These are phyloP conservation scores for Cryptococcus jaspeensis DNA, from an alignment of 1,284 basidiomycete species.

Conservation along the genomic window DNA sequence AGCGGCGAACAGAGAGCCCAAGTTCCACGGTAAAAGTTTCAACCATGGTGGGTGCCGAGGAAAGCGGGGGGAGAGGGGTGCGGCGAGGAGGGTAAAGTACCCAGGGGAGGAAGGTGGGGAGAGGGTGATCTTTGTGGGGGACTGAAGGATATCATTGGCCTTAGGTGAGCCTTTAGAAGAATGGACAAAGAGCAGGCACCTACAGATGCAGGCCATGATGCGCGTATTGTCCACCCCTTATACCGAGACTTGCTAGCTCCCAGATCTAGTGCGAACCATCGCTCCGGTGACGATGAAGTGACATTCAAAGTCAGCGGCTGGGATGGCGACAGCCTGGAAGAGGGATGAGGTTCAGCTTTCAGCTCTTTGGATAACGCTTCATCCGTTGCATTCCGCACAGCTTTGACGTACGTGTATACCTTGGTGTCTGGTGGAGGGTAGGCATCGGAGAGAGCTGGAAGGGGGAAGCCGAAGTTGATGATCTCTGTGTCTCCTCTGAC, in stretches of 20 bases:
- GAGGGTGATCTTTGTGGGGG: constrained; percentile 22
- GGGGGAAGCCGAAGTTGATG: constrained; percentile 35
- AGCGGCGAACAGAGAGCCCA: not conserved
- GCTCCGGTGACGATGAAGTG: constrained; percentile 11
- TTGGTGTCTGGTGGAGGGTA: not conserved
- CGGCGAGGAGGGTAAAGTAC: constrained; percentile 15
- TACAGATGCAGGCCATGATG: constrained; percentile 44
- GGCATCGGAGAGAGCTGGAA: not conserved
- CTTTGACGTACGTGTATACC: not conserved
- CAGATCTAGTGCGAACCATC: constrained; percentile 18
- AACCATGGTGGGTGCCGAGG: constrained; percentile 13
- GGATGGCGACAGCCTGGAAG: constrained; percentile 3
- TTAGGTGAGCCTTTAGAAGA: not conserved
- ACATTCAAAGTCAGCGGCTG: constrained; percentile 13
- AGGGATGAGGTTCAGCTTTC: not conserved
- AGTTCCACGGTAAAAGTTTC: not conserved
- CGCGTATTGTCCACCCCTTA: constrained; percentile 34
- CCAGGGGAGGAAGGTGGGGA: constrained; percentile 1
- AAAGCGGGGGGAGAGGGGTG: constrained; percentile 26
- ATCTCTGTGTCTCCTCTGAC: constrained; percentile 42
- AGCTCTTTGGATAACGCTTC: no score
- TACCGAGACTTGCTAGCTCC: not conserved
- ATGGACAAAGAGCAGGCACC: constrained; percentile 2
- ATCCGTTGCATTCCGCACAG: not conserved
- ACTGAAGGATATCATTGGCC: constrained; percentile 12